Evolutionary conservation across 1,284 basidiomycete species (phyloP), one percentile per base, ranked within the genome.

Genomic region (Polyporus tsugae): DNA sequence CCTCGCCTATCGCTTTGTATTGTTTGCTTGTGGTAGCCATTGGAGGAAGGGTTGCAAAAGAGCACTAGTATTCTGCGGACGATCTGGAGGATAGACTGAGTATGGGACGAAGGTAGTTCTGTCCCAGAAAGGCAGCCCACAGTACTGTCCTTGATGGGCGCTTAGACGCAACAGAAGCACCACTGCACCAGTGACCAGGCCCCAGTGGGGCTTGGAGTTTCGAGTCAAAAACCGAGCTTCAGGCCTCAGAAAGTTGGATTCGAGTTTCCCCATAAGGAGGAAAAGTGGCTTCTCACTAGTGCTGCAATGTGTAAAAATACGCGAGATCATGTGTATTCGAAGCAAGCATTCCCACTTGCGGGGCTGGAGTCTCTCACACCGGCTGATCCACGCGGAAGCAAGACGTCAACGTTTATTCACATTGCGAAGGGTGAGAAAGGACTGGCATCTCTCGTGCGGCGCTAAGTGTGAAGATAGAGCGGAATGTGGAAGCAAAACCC

Each of bases 1-100:
- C 95, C 76, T 97, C 95, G 58, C 93, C 93, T 70, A 94, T 89
- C 73, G 85, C 87, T 78, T 95, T 94, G 82, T 92, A 92, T 75
- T 95, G 93, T 77, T 94, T 94, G 80, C 85, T 90, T 63, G 87
- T 86, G 53, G 89, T 89, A 63, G 91, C 86, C 91, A 92, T 82
- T 29, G 22, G n/a, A 25, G n/a, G 19, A 9, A 44, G 9, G 17
- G 39, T 11, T 5, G 22, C n/a, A 52, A 52, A 13, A 13, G 41
- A 17, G 39, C 10, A 52, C 15, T 35, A 35, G 53, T 55, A 55
- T 33, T 33, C 15, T 35, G 17, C 13, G 55, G 36, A 35, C n/a
- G 29, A 35, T n/a, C 6, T 58, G 55, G 36, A 55, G 35, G 55
- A 38, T 58, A n/a, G 35, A 11, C n/a, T 38, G 35, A 38, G 55